Evolutionary conservation across 2,329 filamentous ascomycete species (phyloP), one percentile per base, ranked within the genome.

Genomic region (Colletotrichum graminicola): DNA sequence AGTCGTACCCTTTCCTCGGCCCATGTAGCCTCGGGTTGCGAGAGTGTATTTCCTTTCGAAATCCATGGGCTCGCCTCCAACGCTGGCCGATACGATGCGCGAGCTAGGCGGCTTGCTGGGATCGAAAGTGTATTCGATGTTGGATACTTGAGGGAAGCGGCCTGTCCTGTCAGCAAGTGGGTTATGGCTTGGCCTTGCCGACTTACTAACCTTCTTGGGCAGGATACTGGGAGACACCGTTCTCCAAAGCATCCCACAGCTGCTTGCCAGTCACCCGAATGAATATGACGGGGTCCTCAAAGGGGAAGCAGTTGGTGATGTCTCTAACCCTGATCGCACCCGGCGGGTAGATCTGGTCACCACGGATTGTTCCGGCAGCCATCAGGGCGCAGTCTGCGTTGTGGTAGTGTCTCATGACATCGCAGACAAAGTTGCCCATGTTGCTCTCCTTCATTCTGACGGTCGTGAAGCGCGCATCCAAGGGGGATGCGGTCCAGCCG

Each of bases 11-110:
- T 95, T 96, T 26, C 94, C 94, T 45, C 93, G 89, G 5, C 88
- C 92, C 94, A 97, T 97, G 78, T 97, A 98, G 0, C 93, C 94
- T 67, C 94, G 85, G 0, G 94, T 98, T 11, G 91, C 92, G 3
- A 97, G 84, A 0, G 87, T 86, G 77, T 97, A 97, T 47, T 89
- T 84, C 71, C 82, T 88, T 26, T 90, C 84, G 14, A 87, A 81
- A 29, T 94, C 88, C 5, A 94, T 84, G 0, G 90, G 86, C 62
- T 87, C 80, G 0, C 87, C 89, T 1, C 85, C 89, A 32, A 97
- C 86, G 12, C 84, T 86, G 12, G 89, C 88, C 57, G 84, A 89
- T 1, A 87, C 81, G 52, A 97, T 86, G 39, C 94, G 88, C 4
- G 88, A 86, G 0, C 91, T 90, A 0, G 87, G 79, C 0, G 89